Conservation (phyloP, 2,329 filamentous ascomycete species). For the Nemania abortiva region DNA sequence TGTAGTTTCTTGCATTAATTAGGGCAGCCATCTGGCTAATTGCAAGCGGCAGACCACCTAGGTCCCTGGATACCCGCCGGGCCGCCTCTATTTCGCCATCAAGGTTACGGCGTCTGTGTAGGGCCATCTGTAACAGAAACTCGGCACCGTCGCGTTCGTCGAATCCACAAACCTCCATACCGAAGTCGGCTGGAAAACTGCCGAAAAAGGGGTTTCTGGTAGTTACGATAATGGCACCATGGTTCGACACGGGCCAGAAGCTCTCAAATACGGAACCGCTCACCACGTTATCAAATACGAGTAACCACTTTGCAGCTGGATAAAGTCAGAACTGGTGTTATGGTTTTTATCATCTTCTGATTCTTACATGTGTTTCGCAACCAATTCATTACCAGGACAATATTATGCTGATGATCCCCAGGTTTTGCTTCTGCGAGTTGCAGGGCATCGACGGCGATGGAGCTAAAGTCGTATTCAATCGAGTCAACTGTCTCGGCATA, state of each 20-base stretch:
- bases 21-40: background rate
- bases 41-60: background rate
- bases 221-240: slow-evolving; percentile 8
- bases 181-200: background rate
- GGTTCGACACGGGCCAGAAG: background rate
- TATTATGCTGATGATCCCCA: background rate
- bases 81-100: background rate
- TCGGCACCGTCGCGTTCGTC: background rate
- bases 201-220: background rate
- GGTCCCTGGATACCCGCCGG: background rate
- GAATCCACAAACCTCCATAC: slow-evolving; percentile 2
- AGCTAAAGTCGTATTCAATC: background rate
- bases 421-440: background rate
- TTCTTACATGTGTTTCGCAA: slow-evolving; percentile 7
- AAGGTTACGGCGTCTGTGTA: background rate
- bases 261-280: background rate
- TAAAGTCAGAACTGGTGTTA: background rate
- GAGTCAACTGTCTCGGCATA: background rate
- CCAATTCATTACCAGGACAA: background rate
- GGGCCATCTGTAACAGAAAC: slow-evolving; percentile 1
- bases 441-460: slow-evolving; percentile 3
- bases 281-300: slow-evolving; percentile 8
- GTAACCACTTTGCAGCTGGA: slow-evolving; percentile 7
- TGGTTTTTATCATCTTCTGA: background rate
- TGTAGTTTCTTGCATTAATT: background rate